Evolutionary conservation across 192 early-diverging fungal genomes (phyloP), one percentile per base, ranked within the genome.

Genomic region (Physocladia obscura): DNA sequence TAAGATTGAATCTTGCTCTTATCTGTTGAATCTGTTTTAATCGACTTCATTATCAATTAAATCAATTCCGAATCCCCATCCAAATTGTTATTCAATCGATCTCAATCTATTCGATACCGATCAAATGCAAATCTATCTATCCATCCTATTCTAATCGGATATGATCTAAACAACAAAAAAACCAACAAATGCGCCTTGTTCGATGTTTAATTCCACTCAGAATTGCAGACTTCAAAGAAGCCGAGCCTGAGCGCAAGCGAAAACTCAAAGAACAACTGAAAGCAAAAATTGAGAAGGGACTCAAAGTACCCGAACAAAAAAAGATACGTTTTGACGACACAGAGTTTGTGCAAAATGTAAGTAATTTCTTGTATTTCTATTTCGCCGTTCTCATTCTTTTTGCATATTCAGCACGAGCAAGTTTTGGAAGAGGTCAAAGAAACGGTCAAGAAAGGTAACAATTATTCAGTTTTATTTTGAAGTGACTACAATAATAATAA

Each of bases 311-410:
- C 4, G 81, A 77, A 51, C 38, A 70, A 0, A 87, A 85, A 56
- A 95, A 94, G 75, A 75, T 89, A 59, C 83, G 89, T 0, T 96
- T 94, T 80, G 90, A 97, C 67, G 94, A 97, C 68, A 75, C 84
- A 0, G 81, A 91, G 27, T 97, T 89, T 59, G 78, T 84, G 39
- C 72, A 88, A 50, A 81, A 47, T n/a, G 85, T 35, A 75, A 84
- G 32, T 89, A 90, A 13, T 55, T 27, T 55, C 24, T 55, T 55
- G 44, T 13, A 47, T 47, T 47, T 47, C n/a, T 21, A 47, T 21
- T 47, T 47, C 44, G n/a, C 13, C 11, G 11, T 13, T n/a, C 40
- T n/a, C 19, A 8, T 54, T 26, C 51, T 15, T 21, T 54, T 54
- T 22, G 24, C 6, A 26, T 26, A 8, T 26, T 26, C 36, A 74